Evolutionary conservation across 202 grass and related monocot genomes (phyloP), one percentile per base, ranked within the genome.

Genomic region (Zoysia matrella): DNA sequence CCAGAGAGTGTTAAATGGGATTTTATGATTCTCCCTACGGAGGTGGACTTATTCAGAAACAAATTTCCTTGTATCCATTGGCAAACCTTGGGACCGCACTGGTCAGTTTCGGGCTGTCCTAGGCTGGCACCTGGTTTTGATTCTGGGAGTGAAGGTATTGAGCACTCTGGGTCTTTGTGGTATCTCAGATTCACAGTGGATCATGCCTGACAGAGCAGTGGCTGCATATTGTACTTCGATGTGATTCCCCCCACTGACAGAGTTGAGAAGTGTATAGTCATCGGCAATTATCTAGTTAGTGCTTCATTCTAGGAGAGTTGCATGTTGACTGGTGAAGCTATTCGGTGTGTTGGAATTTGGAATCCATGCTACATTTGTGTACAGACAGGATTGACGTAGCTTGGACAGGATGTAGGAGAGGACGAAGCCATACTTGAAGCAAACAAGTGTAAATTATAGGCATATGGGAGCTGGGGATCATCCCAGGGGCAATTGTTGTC

Each of bases 1-100:
- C 66, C 93, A 99, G 80, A 90, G 93, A 67, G 96, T 99, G 74
- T 74, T 99, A 65, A 99, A 99, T 86, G 96, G 96, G 54, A 99
- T 99, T 89, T 90, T 99, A 64, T 99, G 89, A 94, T 73, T 42
- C 45, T 52, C 41, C 13, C 52, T 6, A 42, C 73, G 63, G 69
- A 8, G 60, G 53, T 2, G 48, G 60, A 36, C 16, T 78, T 49
- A 14, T 78, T 76, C 13, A 65, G 52, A 73, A 69, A 54, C 47
- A 45, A 75, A 47, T 88, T 82, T 84, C 51, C 56, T 85, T 80
- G 50, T 77, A 57, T 70, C 78, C 56, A 65, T 10, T 13, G 61
- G 44, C 80, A 88, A 76, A 86, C 82, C 47, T 80, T 60, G 14
- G 73, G 85, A 82, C 71, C 12, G 11, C 7, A 78, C n/a, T 75